Base-by-base conservation (phyloP, 1,284 basidiomycete species). In the Xerocomus amazonicus region DNA sequence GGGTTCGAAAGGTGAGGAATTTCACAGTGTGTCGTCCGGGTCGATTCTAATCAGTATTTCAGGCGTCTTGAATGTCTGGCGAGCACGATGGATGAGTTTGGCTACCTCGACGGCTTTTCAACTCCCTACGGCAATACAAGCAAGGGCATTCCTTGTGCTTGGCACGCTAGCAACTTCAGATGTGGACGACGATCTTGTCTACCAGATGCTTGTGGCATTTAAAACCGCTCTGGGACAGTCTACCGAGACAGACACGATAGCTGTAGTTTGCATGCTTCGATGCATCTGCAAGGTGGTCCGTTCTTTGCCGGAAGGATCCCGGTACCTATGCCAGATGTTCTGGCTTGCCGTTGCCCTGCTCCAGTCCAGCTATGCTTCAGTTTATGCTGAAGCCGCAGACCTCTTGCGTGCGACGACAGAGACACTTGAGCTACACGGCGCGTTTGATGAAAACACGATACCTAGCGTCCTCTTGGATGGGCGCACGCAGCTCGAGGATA, bases 71-170 rank as follows among this genome's bases (percentile, higher is more conserved):
- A 97, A 97, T 63, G 83, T 90, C 13, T 97, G 95, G 94, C 81
- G 90, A 51, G 91, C 93, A 26, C 78, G 94, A 35, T 93, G 94
- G 90, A 92, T 94, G 83, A 87, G 92, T 48, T 70, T 97, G 47
- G 83, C 94, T n/a, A 90, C 91, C 0, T 85, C 92, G 2, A 92
- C 88, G 0, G 92, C 93, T 17, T 97, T 97, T 76, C 94, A 97
- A 66, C 81, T 91, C 51, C 93, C 92, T 12, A 90, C 92, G 0
- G 86, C 90, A 16, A 83, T 95, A 26, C 94, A 97, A 67, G 86
- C 90, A 39, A 84, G 92, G 16, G 90, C 92, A 0, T 96, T 97
- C 66, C 82, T 91, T 28, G 83, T 90, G 3, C 79, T 97, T 12
- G 91, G 92, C 4, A 79, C 83, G 35, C 75, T 97, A 17, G 85